Conservation (phyloP, 805 yeast genomes). For the Candida dajiaensis region DNA sequence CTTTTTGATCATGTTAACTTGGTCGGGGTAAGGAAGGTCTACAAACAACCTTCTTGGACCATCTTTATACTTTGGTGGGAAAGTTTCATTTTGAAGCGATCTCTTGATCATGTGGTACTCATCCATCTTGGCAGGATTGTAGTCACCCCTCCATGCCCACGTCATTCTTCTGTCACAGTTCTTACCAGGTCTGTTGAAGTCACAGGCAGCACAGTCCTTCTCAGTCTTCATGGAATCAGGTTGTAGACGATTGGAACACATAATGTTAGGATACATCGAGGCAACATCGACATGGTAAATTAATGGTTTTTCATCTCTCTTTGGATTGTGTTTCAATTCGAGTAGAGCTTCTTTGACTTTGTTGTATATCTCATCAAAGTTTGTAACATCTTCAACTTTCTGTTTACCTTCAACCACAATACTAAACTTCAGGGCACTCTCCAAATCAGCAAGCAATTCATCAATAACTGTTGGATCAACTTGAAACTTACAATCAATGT, state of each 20-base stretch:
- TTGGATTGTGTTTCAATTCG: slow-evolving; percentile 57
- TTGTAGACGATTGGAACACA: slow-evolving; percentile 95
- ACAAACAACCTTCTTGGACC: slow-evolving; percentile 62
- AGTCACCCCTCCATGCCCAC: slow-evolving; percentile 99
- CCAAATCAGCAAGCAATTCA: slow-evolving; percentile 67
- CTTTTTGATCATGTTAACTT: slow-evolving; percentile 67
- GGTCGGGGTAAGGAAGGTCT: slow-evolving; percentile 71
- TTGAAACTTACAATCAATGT: slow-evolving; percentile 66
- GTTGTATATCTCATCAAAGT: slow-evolving; percentile 68
- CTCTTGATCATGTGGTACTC: slow-evolving; percentile 88
- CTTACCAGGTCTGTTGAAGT: slow-evolving; percentile 92
- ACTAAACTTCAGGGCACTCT: slow-evolving; percentile 73
- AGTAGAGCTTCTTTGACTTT: slow-evolving; percentile 48
- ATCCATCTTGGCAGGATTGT: slow-evolving; percentile 80
- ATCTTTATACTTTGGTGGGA: slow-evolving; percentile 56
- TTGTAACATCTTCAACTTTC: slow-evolving; percentile 68
- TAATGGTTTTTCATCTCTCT: slow-evolving; percentile 70
- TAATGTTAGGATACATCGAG: slow-evolving; percentile 98
- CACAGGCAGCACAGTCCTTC: slow-evolving; percentile 96
- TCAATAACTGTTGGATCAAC: slow-evolving; percentile 81
- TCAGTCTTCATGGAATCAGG: slow-evolving; percentile 97
- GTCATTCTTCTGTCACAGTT: slow-evolving; percentile 84
- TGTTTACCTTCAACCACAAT: slow-evolving; percentile 76
- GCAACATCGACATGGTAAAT: slow-evolving; percentile 99
- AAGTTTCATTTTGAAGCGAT: slow-evolving; percentile 71